These are phyloP conservation scores for Adenanthera pavonina DNA, from an alignment of 306 rosid species.

Conservation along the genomic window DNA sequence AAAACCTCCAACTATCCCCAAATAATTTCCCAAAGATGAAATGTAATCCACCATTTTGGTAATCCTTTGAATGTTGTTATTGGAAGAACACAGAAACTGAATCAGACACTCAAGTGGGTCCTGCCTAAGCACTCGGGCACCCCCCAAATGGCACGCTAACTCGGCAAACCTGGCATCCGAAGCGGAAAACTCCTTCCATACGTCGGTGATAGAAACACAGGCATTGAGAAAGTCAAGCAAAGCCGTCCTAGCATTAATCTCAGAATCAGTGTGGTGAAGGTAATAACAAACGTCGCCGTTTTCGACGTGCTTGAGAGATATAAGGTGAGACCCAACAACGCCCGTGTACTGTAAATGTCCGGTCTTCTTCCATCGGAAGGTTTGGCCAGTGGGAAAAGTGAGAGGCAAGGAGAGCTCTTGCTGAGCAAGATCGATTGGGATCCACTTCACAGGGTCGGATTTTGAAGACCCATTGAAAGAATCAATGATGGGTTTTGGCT, in stretches of 20 bases:
- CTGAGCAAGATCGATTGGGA: conserved; percentile 56
- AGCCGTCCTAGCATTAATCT: conserved; percentile 41
- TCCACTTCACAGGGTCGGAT: conserved; percentile 47
- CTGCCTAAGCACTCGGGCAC: conserved; percentile 89
- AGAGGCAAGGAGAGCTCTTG: conserved; percentile 81
- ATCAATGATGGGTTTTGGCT: conserved; percentile 38
- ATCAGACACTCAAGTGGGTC: conserved; percentile 91
- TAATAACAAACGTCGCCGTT: conserved; percentile 74
- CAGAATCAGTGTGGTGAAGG: conserved; percentile 57
- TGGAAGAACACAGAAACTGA: conserved; percentile 92
- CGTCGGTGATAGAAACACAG: conserved; percentile 59
- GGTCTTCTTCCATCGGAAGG: conserved; percentile 88
- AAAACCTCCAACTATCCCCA: conserved; percentile 72
- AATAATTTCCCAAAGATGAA: conserved; percentile 69
- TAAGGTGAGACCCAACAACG: conserved; percentile 70
- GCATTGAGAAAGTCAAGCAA: conserved; percentile 78
- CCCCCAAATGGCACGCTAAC: conserved; percentile 61
- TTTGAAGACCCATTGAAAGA: conserved; percentile 22
- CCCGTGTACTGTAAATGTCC: conserved; percentile 79
- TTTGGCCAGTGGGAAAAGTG: conserved; percentile 98
- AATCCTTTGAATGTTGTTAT: conserved; percentile 80
- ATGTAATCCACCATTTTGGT: conserved; percentile 89
- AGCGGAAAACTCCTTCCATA: conserved; percentile 76
- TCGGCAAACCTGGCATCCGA: conserved; percentile 71
- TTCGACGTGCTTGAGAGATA: conserved; percentile 72